phyloP scores from a whole-genome alignment of 345 rosid species.

The Citrus cavaleriei region DNA sequence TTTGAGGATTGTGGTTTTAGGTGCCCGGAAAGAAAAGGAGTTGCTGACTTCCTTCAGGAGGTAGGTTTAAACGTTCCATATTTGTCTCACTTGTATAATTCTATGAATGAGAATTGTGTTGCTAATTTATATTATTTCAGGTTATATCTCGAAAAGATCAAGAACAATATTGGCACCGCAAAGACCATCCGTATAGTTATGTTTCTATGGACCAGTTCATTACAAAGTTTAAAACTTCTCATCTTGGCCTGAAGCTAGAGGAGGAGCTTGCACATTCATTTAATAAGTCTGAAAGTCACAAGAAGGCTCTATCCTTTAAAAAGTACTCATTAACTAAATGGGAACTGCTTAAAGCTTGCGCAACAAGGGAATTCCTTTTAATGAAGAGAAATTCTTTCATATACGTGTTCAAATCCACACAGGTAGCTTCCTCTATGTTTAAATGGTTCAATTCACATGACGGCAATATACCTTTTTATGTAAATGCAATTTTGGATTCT shows the following conservation, averaged over 20 bases:
- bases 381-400: constrained; percentile 29
- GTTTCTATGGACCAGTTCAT: constrained; percentile 27
- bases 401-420: constrained; percentile 35
- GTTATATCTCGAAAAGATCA: constrained; percentile 48
- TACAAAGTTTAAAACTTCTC: constrained; percentile 26
- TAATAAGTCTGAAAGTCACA: constrained; percentile 25
- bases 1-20: constrained; percentile 29
- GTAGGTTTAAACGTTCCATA: constrained; percentile 8
- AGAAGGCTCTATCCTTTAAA: constrained; percentile 27
- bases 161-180: constrained; percentile 38
- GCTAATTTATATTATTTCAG: constrained; percentile 16
- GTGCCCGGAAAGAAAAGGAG: constrained; percentile 38
- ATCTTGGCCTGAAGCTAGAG: constrained; percentile 22
- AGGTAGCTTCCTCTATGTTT: constrained; percentile 14
- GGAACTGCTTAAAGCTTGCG: constrained; percentile 40
- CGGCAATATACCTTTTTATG: background rate
- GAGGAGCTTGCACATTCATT: constrained; percentile 30
- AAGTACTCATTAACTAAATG: constrained; percentile 21
- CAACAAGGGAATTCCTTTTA: constrained; percentile 27
- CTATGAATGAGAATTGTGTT: background rate
- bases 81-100: background rate
- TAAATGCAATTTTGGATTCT: background rate
- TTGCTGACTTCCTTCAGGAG: constrained; percentile 52
- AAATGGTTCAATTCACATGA: background rate
- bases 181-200: constrained; percentile 23